phyloP scores from a whole-genome alignment of 2,329 filamentous ascomycete genomes.

The Aspergillus luchuensis region DNA sequence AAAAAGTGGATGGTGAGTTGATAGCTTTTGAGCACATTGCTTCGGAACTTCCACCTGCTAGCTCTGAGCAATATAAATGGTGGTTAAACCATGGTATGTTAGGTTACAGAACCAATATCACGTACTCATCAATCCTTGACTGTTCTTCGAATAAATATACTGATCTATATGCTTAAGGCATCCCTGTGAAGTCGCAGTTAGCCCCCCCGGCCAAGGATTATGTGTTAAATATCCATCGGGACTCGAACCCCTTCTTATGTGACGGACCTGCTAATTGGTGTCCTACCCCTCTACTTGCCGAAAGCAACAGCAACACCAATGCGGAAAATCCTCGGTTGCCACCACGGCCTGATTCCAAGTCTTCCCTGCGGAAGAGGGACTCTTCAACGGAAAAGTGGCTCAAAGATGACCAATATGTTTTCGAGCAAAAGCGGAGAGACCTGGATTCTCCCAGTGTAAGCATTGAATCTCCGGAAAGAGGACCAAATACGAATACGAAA shows the following conservation, averaged over 20 bases:
- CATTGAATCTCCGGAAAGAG: background rate
- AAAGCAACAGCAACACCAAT: conserved; percentile 4
- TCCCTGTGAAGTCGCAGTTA: conserved; percentile 73
- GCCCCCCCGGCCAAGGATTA: conserved; percentile 64
- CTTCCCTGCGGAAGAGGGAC: background rate
- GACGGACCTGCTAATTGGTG: conserved; percentile 85
- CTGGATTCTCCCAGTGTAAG: background rate
- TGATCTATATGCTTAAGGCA: conserved; percentile 48
- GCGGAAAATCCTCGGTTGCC: conserved; percentile 28
- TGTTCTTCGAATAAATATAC: conserved; percentile 7
- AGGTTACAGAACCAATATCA: background rate
- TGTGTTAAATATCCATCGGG: conserved; percentile 70
- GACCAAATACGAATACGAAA: background rate
- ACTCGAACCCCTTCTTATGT: conserved; percentile 77
- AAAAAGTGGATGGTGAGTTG: conserved; percentile 68
- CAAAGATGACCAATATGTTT: background rate
- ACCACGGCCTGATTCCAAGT: conserved; percentile 16
- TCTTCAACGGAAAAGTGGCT: background rate
- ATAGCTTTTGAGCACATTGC: conserved; percentile 81
- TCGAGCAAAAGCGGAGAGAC: background rate
- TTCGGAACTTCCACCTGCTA: conserved; percentile 68
- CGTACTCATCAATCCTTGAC: background rate
- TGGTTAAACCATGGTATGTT: conserved; percentile 63
- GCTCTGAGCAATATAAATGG: conserved; percentile 65
- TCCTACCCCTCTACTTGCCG: background rate